Conservation (phyloP, 345 rosid genomes). For the Psidium friedrichsthalianum region DNA sequence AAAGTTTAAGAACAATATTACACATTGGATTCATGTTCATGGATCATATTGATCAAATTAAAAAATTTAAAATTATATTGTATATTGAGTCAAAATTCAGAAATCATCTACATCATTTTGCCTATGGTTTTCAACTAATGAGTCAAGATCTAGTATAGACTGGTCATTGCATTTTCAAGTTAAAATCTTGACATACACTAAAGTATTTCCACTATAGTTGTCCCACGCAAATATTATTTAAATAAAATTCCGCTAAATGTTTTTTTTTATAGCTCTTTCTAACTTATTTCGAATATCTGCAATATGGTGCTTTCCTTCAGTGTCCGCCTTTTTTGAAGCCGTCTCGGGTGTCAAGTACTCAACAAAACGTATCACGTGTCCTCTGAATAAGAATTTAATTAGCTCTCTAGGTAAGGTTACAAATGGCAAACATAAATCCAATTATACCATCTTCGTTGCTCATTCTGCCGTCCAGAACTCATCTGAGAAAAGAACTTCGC, state of each 20-base stretch:
- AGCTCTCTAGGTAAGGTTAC: neutral
- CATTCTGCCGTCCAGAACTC: neutral
- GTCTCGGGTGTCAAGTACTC: neutral
- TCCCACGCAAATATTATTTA: neutral
- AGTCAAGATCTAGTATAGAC: neutral
- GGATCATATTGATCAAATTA: too few species aligned
- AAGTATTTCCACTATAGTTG: neutral
- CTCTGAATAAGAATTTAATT: neutral
- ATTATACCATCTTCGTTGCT: neutral
- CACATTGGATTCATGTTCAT: too few species aligned
- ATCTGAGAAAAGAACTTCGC: too few species aligned
- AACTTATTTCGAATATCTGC: neutral
- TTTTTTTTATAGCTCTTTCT: neutral
- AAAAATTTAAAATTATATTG: too few species aligned
- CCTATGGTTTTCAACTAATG: neutral
- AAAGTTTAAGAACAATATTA: too few species aligned
- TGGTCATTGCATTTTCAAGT: neutral
- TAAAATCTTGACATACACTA: neutral
- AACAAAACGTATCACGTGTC: neutral
- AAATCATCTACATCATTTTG: too few species aligned
- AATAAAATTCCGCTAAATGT: neutral
- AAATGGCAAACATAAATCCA: neutral
- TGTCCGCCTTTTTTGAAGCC: neutral
- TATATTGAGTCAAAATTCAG: too few species aligned
- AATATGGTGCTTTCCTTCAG: neutral